Evolutionary conservation across 2,329 filamentous ascomycete species (phyloP).

Genomic region (Alternaria solani): DNA sequence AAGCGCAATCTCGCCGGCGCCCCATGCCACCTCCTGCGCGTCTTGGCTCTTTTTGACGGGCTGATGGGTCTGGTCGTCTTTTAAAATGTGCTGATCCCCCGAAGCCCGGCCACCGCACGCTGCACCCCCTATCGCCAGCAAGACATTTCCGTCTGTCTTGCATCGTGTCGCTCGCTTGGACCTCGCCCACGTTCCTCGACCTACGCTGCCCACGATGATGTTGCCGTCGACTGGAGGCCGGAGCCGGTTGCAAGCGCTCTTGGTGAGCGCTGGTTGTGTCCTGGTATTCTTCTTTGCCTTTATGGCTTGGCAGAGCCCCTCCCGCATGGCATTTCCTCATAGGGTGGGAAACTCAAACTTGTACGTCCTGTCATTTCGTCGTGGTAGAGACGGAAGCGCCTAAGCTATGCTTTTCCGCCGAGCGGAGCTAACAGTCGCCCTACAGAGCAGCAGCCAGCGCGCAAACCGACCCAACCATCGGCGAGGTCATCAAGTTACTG

Average conservation of each 20-base stretch:
- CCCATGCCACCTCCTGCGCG: conserved; percentile 27
- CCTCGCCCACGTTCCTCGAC: conserved; percentile 8
- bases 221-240: conserved; percentile 42
- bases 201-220: conserved; percentile 35
- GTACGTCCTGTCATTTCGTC: conserved; percentile 28
- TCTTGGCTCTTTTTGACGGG: conserved; percentile 33
- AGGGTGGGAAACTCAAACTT: conserved; percentile 32
- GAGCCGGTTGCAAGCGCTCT: conserved; percentile 43
- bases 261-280: conserved; percentile 40
- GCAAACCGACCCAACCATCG: conserved; percentile 38
- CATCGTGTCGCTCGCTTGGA: conserved; percentile 19
- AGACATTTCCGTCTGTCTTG: conserved; percentile 7
- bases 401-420: not conserved
- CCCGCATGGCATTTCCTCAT: conserved; percentile 34
- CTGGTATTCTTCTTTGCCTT: conserved; percentile 47
- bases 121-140: conserved; percentile 26
- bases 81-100: conserved; percentile 38
- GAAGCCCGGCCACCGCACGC: conserved; percentile 14
- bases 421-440: conserved; percentile 21
- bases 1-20: conserved; percentile 35
- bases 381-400: not conserved
- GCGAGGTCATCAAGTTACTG: conserved; percentile 44
- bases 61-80: conserved; percentile 22
- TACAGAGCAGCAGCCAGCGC: conserved; percentile 31
- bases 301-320: conserved; percentile 45